Evolutionary conservation across 192 early-diverging fungal species (phyloP).

Genomic region (Backusella circina): DNA sequence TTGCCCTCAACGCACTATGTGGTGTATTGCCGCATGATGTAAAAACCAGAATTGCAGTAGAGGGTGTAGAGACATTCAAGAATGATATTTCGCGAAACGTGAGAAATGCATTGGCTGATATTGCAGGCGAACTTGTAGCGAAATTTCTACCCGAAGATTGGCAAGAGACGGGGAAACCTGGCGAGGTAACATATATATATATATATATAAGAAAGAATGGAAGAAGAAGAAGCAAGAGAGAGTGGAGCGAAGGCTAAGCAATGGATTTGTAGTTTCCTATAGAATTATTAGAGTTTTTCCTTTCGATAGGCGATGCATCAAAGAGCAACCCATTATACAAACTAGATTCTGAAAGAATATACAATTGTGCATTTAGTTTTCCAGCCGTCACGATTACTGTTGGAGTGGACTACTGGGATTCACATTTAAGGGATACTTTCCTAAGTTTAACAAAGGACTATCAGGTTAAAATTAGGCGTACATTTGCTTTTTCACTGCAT

Average conservation of each 20-base stretch:
- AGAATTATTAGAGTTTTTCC: constrained; percentile 44
- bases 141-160: constrained; percentile 44
- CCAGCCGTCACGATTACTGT: constrained; percentile 57
- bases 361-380: constrained; percentile 58
- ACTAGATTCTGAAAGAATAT: constrained; percentile 48
- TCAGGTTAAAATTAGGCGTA: constrained; percentile 49
- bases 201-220: background rate
- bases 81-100: constrained; percentile 54
- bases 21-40: constrained; percentile 43
- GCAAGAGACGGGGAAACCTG: constrained; percentile 27
- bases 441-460: constrained; percentile 42
- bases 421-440: constrained; percentile 47
- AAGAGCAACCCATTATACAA: constrained; percentile 38
- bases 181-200: constrained; percentile 17
- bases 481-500: constrained; percentile 58
- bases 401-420: constrained; percentile 53
- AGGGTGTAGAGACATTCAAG: constrained; percentile 46
- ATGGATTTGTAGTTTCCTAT: constrained; percentile 38
- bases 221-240: background rate
- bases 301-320: constrained; percentile 29
- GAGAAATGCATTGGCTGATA: constrained; percentile 48
- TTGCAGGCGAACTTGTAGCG: constrained; percentile 56
- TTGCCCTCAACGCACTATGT: constrained; percentile 44
- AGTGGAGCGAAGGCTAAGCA: background rate
- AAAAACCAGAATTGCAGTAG: constrained; percentile 38